Evolutionary conservation across 2,329 filamentous ascomycete genomes (phyloP).

Genomic region (Sporothrix curviconia): DNA sequence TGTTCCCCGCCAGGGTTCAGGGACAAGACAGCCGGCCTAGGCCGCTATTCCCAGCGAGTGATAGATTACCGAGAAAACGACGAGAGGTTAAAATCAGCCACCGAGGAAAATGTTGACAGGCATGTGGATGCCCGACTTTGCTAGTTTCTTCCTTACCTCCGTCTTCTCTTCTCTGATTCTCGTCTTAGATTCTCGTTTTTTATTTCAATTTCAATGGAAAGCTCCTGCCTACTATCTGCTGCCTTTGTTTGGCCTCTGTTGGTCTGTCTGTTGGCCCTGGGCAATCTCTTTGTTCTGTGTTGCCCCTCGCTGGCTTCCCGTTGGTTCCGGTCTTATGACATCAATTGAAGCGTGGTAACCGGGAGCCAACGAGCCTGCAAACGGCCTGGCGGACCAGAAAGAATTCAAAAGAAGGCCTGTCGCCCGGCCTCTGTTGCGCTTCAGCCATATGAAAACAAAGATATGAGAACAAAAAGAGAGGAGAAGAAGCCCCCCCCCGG

Average conservation of each 20-base stretch:
- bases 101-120: background rate
- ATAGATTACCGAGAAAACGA: background rate
- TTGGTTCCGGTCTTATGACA: too few relatives aligned
- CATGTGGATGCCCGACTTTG: background rate
- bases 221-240: too few relatives aligned
- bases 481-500: too few relatives aligned
- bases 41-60: background rate
- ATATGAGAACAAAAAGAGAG: too few relatives aligned
- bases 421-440: too few relatives aligned
- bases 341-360: too few relatives aligned
- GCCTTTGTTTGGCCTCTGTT: background rate
- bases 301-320: too few relatives aligned
- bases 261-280: background rate
- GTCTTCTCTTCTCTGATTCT: background rate
- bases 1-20: background rate
- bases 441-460: background rate
- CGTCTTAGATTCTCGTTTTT: background rate
- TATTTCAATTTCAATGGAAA: background rate
- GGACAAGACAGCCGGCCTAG: background rate
- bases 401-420: too few relatives aligned
- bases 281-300: background rate
- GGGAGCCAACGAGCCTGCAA: too few relatives aligned
- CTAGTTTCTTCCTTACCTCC: too few relatives aligned
- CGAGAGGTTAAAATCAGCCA: background rate
- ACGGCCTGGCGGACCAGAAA: background rate